These are phyloP conservation scores for Populus hybrid DNA, from an alignment of 441 rosid genomes.

Conservation along the genomic window DNA sequence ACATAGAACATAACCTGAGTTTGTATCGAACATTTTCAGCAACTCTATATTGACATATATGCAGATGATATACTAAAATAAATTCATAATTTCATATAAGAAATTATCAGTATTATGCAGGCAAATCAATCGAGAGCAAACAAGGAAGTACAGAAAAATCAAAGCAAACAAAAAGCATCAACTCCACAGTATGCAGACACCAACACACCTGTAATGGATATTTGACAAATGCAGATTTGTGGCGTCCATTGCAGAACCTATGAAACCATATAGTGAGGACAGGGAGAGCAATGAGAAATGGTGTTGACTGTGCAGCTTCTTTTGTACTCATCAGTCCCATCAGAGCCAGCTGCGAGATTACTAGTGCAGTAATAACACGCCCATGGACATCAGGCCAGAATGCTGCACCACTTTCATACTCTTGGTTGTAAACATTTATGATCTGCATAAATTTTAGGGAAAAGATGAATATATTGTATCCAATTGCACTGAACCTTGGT, in stretches of 20 bases:
- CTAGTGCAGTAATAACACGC: conserved; percentile 61
- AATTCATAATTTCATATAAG: background rate
- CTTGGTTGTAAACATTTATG: conserved; percentile 88
- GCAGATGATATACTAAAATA: too few relatives aligned
- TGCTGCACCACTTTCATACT: conserved; percentile 87
- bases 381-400: conserved; percentile 97
- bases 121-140: conserved; percentile 4
- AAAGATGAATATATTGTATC: background rate
- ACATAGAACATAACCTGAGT: background rate
- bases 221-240: conserved; percentile 69
- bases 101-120: background rate
- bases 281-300: conserved; percentile 73
- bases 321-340: conserved; percentile 81
- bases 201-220: conserved; percentile 72
- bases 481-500: background rate
- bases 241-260: conserved; percentile 70
- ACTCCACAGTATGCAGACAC: background rate
- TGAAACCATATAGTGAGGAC: conserved; percentile 77
- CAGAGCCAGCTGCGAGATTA: conserved; percentile 76
- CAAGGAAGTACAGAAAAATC: background rate
- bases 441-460: conserved; percentile 42
- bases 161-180: background rate
- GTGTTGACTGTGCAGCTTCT: conserved; percentile 60
- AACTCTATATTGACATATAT: background rate
- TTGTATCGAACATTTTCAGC: too few relatives aligned